These are phyloP conservation scores for Citrus inodora DNA, from an alignment of 345 rosid genomes.

Conservation along the genomic window DNA sequence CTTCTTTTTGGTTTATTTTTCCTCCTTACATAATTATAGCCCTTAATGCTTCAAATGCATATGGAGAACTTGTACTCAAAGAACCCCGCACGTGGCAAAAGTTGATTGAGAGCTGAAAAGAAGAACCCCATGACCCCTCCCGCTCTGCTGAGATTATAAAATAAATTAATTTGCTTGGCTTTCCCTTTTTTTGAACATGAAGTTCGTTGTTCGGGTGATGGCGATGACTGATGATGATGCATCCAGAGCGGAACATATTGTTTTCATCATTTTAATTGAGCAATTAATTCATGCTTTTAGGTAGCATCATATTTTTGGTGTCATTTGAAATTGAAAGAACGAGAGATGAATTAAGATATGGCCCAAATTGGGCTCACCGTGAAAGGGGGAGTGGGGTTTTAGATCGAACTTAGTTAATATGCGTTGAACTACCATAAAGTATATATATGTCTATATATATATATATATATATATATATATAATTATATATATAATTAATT, in stretches of 20 bases:
- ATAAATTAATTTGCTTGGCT: neutral
- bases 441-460: too few species aligned
- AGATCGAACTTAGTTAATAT: neutral
- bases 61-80: constrained; percentile 1
- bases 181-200: neutral
- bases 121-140: neutral
- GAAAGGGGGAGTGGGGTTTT: neutral
- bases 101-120: neutral
- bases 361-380: neutral
- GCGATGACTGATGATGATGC: neutral
- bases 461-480: too few species aligned
- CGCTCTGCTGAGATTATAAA: too few species aligned
- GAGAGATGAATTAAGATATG: neutral
- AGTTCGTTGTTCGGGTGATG: neutral
- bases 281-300: neutral
- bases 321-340: neutral
- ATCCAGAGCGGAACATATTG: neutral
- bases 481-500: too few species aligned
- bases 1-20: neutral
- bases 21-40: neutral
- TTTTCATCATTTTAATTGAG: neutral
- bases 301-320: neutral
- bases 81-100: neutral
- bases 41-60: neutral
- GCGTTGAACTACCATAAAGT: neutral